Evolutionary conservation across 2,329 filamentous ascomycete species (phyloP).

Genomic region (Capronia americana): DNA sequence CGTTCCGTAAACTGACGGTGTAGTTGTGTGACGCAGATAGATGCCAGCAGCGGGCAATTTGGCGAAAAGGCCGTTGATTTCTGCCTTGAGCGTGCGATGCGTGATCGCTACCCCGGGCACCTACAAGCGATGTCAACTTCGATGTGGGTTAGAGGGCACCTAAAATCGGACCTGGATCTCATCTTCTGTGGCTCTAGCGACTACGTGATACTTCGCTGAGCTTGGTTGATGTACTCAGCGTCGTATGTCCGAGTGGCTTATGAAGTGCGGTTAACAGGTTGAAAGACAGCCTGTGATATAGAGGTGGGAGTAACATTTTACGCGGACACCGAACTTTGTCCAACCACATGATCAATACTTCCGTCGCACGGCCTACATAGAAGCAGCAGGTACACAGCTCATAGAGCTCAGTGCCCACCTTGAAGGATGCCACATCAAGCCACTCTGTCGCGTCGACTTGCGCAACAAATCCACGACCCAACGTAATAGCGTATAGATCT

Average conservation of each 20-base stretch:
- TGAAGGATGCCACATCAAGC: neutral
- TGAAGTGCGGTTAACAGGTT: neutral
- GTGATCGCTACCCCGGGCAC: too few relatives aligned
- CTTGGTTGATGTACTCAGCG: neutral
- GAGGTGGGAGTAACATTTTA: too few relatives aligned
- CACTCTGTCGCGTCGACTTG: neutral
- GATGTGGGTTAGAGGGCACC: too few relatives aligned
- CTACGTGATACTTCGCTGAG: neutral
- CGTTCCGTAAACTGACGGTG: too few relatives aligned
- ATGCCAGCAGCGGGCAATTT: too few relatives aligned
- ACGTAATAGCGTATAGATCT: neutral
- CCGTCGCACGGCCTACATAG: neutral
- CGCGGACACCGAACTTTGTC: neutral
- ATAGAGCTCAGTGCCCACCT: neutral
- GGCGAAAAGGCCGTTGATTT: too few relatives aligned
- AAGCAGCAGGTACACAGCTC: neutral
- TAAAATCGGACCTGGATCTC: too few relatives aligned
- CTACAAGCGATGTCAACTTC: too few relatives aligned
- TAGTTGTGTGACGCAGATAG: too few relatives aligned
- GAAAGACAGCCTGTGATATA: too few relatives aligned
- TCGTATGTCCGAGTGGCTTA: neutral
- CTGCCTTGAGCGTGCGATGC: too few relatives aligned
- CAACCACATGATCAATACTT: neutral
- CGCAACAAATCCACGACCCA: neutral
- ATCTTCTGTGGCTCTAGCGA: too few relatives aligned